Evolutionary conservation across 495 filamentous ascomycete genomes (phyloP), one percentile per base, ranked within the genome.

Genomic region (Aspergillus baeticus): DNA sequence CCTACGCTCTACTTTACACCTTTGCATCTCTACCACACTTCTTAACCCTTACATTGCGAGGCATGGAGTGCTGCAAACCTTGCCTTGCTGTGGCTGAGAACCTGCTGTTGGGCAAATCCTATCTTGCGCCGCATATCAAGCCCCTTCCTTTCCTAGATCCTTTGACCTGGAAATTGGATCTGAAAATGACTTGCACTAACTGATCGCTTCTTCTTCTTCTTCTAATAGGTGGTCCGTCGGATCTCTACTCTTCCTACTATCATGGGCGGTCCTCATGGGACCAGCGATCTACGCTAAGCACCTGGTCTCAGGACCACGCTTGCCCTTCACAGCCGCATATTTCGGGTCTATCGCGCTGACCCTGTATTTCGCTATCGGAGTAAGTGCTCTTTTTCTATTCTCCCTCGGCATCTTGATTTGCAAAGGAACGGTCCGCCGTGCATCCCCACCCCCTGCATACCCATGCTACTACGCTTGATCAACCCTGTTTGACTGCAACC

Each of bases 241-340:
- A 26, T 96, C 92, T 20, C 68, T 89, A 17, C 78, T 98, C 37
- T 98, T 98, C 74, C 81, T 98, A 56, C 81, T 86, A 56, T 96
- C 95, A 69, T 98, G 91, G 84, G 92, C 91, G 4, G 91, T 92
- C 59, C 79, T 98, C 75, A 92, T 96, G 86, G 94, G 94, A 48
- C 92, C 92, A 17, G 77, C 81, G 73, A 73, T 80, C 42, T 98
- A 98, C 73, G 74, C 84, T 45, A 85, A 83, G 63, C 94, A 98
- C 72, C 81, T 98, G 65, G 72, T 91, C 62, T 98, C 95, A 47
- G 84, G 84, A 51, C 78, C 90, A 56, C 84, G 94, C 58, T 73
- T 98, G 48, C 94, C 95, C 10, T 98, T 98, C 69, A 97, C 94
- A 17, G 91, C 91, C 46, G 90, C 91, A 23, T 98, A 98, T 79